A percentile compares a stretch with the other conserved stretches of the same genome.
Evolutionary conservation across 2,329 filamentous ascomycete genomes (phyloP).

Genomic region (Verticillium nonalfalfae): DNA sequence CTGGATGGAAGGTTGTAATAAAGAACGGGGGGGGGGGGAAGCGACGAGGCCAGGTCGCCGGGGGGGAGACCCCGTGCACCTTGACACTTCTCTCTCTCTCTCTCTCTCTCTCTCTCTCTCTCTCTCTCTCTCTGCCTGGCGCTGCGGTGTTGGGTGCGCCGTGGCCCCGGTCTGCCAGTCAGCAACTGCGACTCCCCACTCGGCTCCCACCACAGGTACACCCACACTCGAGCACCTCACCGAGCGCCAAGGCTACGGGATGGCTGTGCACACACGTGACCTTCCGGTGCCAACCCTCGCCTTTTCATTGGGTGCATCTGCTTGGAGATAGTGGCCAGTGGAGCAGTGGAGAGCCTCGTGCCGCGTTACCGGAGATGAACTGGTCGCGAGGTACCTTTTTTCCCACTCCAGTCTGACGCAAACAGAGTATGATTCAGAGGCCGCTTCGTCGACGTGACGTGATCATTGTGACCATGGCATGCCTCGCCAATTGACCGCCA

Average conservation of each 20-base stretch:
- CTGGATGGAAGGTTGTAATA: slow-evolving; percentile 8
- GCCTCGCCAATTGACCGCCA: too few relatives aligned
- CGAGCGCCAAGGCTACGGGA: neutral
- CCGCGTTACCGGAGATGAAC: neutral
- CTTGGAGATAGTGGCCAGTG: neutral
- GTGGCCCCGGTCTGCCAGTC: neutral
- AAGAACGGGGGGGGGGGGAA: slow-evolving; percentile 14
- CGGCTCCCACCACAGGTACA: neutral
- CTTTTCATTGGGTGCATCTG: neutral
- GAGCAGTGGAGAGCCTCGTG: neutral
- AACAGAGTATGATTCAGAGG: neutral
- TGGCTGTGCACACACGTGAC: neutral
- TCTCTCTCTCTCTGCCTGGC: neutral
- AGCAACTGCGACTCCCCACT: neutral
- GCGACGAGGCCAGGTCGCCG: slow-evolving; percentile 11
- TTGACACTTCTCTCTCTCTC: neutral
- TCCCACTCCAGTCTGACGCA: neutral
- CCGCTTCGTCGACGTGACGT: too few relatives aligned
- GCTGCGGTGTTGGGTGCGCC: neutral
- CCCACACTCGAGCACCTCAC: neutral
- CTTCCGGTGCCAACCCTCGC: neutral
- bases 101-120: neutral
- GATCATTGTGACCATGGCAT: too few relatives aligned
- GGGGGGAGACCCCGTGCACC: neutral
- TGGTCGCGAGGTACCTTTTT: neutral